Evolutionary conservation across 345 rosid genomes (phyloP).

Genomic region (Trapa incisa): DNA sequence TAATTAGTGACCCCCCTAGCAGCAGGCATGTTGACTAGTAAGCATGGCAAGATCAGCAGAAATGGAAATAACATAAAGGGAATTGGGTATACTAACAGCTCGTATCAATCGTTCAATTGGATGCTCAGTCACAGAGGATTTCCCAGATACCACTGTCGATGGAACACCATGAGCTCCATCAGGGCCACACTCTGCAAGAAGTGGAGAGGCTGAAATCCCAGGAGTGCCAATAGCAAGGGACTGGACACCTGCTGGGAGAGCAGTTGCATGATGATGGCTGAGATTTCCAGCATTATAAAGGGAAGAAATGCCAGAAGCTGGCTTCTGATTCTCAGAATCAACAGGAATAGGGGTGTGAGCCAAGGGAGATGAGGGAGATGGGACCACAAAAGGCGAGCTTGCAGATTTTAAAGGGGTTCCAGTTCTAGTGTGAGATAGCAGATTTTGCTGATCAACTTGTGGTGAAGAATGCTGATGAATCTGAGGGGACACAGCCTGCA

Average conservation of each 20-base stretch:
- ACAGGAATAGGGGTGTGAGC: slow-evolving; percentile 26
- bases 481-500: slow-evolving; percentile 25
- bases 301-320: slow-evolving; percentile 12
- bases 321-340: slow-evolving; percentile 25
- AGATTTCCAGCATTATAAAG: slow-evolving; percentile 11
- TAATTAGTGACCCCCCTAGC: neutral
- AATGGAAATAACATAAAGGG: neutral
- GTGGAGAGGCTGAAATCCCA: slow-evolving; percentile 31
- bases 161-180: slow-evolving; percentile 4
- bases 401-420: slow-evolving; percentile 26
- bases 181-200: slow-evolving; percentile 24
- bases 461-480: slow-evolving; percentile 32
- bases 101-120: slow-evolving; percentile 37
- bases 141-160: slow-evolving; percentile 11
- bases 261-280: slow-evolving; percentile 8
- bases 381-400: slow-evolving; percentile 22
- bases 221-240: slow-evolving; percentile 27
- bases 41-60: neutral
- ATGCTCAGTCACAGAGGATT: slow-evolving; percentile 19
- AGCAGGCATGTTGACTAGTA: neutral
- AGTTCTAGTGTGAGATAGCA: slow-evolving; percentile 15
- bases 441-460: slow-evolving; percentile 29
- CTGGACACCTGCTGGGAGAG: slow-evolving; percentile 9
- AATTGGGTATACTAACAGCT: slow-evolving; percentile 19
- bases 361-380: slow-evolving; percentile 30